Base-by-base conservation (phyloP, 768 basidiomycete genomes). In the Calvatia gigantea region DNA sequence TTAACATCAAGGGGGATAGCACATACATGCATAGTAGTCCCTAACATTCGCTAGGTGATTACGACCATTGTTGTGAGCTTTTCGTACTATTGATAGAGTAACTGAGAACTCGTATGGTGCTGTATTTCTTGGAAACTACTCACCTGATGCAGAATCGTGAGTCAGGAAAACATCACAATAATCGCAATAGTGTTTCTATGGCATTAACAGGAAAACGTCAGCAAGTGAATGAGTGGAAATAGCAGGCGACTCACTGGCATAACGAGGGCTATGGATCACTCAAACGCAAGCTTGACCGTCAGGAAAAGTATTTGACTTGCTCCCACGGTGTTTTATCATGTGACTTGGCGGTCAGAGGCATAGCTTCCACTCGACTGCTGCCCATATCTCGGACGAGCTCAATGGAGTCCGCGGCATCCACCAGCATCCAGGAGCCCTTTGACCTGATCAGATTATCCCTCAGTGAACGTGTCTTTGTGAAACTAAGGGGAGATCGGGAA, bases 391-490 rank as follows among this genome's bases (percentile, higher is more conserved):
- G n/a, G n/a, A n/a, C n/a, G n/a, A n/a, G 37, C 57, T 25, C 41
- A 60, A 91, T 91, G 89, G 89, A 91, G 71, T 64, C 81, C 39
- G 78, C 84, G 64, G 79, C 85, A 19, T 45, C 39, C 51, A 77
- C 84, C 56, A 84, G 85, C 61, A 93, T 94, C 67, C 91, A 94
- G 72, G 95, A 97, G 70, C 97, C 97, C 19, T 93, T 99, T 72
- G 97, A 99, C 71, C 84, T 98, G 64, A 96, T 99, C 67, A 84
- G 95, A 59, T 82, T 98, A 31, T 96, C 95, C 35, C 83, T 99
- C 60, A 94, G 91, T 67, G 97, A 99, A 78, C 93, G 95, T 50
- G 96, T 99, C 6, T 97, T 95, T 72, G 92, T 99, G 61, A 99
- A 99, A 72, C 81, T 99, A 59, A 77, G 97, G 62, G 97, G 97